These are phyloP conservation scores for Leishmania lainsoni DNA, from an alignment of 208 protist genomes.

Conservation along the genomic window DNA sequence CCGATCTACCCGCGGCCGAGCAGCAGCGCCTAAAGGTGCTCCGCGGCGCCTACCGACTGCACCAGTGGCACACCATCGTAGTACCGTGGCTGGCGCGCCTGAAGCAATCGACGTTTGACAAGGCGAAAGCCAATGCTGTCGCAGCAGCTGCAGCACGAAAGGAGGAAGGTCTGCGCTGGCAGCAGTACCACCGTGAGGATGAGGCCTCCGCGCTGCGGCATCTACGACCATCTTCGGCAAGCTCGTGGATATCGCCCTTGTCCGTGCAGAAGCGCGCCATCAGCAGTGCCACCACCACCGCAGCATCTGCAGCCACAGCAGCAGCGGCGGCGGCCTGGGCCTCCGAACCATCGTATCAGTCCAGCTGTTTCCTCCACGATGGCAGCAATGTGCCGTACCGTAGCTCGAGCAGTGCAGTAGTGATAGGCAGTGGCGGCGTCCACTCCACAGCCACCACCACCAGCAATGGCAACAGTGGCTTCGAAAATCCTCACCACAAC, in stretches of 20 bases:
- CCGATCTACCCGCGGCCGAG: neutral
- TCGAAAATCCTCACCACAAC: conserved; percentile 19
- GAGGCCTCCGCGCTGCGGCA: conserved; percentile 21
- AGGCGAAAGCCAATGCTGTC: conserved; percentile 10
- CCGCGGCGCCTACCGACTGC: conserved; percentile 39
- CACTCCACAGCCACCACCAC: neutral
- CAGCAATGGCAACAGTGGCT: conserved; percentile 15
- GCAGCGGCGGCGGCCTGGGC: conserved; percentile 12
- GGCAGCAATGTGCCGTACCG: neutral
- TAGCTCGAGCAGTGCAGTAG: neutral
- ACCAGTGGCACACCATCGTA: conserved; percentile 39
- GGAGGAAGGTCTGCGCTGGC: conserved; percentile 41
- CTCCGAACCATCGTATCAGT: conserved; percentile 22
- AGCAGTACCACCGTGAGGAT: conserved; percentile 39
- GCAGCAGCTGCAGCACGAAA: conserved; percentile 21
- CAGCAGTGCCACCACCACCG: neutral
- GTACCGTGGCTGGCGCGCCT: conserved; percentile 38
- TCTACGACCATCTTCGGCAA: conserved; percentile 11
- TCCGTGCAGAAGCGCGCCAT: conserved; percentile 20
- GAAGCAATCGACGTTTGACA: conserved; percentile 16
- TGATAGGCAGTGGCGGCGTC: neutral
- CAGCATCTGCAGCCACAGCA: neutral
- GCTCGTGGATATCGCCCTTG: conserved; percentile 33
- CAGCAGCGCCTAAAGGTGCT: conserved; percentile 19
- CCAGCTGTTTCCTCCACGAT: conserved; percentile 1